Base-by-base conservation (phyloP, 1,139 yeast genomes). In the Pichia sp. region DNA sequence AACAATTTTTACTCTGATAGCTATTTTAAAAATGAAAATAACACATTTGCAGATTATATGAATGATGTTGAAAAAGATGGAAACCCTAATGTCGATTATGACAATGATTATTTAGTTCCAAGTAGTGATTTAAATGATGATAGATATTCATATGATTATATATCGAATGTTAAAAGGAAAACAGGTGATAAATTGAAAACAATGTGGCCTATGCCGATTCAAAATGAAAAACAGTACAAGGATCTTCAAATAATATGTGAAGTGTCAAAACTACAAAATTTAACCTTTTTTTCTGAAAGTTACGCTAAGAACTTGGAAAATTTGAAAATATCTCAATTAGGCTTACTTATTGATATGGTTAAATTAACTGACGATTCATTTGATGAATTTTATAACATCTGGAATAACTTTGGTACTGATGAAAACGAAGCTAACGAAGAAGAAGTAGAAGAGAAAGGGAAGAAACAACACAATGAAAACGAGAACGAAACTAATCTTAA, bases 211-310 rank as follows among this genome's bases (percentile, higher is more conserved):
- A 69, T 70, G 48, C 77, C 75, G 15, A 75, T 82, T 40, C 70
- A 75, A 52, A 88, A 82, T 68, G 95, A 87, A 64, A 74, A 78
- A 58, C 68, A 87, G 45, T 89, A 96, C 95, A 82, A 94, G 3
- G 95, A 88, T 59, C 82, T 89, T 43, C 96, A 86, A 59, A 86
- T 86, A 1, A 70, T 90, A 52, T 92, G 87, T 56, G 96, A 87
- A 56, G 95, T 89, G 4, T 77, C 77, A 49, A 71, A 71, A 49
- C 75, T 85, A 75, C 81, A 67, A 29, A 73, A 71, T 50, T 78
- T 77, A 39, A 77, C 81, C 20, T 83, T 80, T 62, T 85, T 87
- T 60, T 84, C 83, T 43, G 71, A 72, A 4, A 70, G 73, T 37
- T 86, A 85, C 59, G 76, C 78, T 37, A 67, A 69, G 9, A 81